Evolutionary conservation across 1,139 yeast species (phyloP).

Genomic region (Geotrichum phurueaensis): DNA sequence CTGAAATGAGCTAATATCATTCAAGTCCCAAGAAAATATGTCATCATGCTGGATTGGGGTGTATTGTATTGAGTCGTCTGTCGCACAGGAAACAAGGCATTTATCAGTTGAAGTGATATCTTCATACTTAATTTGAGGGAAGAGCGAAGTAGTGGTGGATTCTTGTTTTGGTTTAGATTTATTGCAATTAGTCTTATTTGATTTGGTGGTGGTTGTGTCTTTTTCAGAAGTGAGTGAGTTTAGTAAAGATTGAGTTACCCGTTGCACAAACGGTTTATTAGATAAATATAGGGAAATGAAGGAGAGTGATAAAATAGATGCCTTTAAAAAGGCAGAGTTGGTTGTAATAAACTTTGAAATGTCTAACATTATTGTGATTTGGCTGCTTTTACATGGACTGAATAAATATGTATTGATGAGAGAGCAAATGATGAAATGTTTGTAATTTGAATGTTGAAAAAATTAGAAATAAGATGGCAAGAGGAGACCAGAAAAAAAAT

Average conservation of each 20-base stretch:
- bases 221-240: background rate
- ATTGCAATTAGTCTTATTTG: background rate
- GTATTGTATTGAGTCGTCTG: background rate
- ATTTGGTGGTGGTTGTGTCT: background rate
- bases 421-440: background rate
- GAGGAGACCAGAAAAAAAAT: background rate
- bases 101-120: slow-evolving; percentile 2
- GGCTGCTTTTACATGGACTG: background rate
- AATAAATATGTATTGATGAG: background rate
- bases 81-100: slow-evolving; percentile 1
- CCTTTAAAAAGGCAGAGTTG: background rate
- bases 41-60: background rate
- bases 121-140: slow-evolving; percentile 2
- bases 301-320: background rate
- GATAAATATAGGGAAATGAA: slow-evolving; percentile 3
- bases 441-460: background rate
- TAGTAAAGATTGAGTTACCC: background rate
- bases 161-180: background rate
- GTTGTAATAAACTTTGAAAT: background rate
- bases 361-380: background rate
- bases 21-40: background rate
- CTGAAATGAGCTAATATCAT: background rate
- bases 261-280: background rate
- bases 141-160: background rate
- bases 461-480: background rate